phyloP scores from a whole-genome alignment of 2,329 filamentous ascomycete genomes.

The Talaromyces sp. region DNA sequence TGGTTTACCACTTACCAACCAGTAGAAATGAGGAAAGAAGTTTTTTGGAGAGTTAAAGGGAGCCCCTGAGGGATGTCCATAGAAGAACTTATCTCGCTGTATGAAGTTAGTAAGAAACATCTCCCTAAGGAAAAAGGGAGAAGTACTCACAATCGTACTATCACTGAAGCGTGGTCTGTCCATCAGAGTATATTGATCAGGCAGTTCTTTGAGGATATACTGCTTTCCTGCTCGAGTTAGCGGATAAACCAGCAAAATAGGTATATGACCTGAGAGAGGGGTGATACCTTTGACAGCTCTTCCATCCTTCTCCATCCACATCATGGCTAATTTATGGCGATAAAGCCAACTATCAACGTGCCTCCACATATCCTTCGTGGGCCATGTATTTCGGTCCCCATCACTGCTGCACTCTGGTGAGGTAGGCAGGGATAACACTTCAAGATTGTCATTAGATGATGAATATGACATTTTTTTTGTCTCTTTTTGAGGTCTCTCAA shows the following conservation, averaged over 20 bases:
- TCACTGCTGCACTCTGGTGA: conserved; percentile 37
- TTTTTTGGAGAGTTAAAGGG: conserved; percentile 53
- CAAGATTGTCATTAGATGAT: neutral
- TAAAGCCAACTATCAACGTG: conserved; percentile 44
- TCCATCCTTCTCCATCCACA: conserved; percentile 48
- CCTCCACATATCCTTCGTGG: conserved; percentile 32
- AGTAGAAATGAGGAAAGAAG: conserved; percentile 57
- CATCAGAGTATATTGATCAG: conserved; percentile 53
- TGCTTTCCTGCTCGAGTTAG: conserved; percentile 33
- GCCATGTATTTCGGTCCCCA: conserved; percentile 38
- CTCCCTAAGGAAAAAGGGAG: neutral
- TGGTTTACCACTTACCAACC: conserved; percentile 50
- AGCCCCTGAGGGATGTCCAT: conserved; percentile 52
- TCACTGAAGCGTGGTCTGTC: conserved; percentile 46
- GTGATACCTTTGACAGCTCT: conserved; percentile 36
- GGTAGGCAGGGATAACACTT: conserved; percentile 33
- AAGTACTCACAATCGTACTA: conserved; percentile 30
- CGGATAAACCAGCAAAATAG: neutral
- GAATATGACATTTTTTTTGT: neutral
- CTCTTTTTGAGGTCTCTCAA: neutral
- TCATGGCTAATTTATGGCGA: conserved; percentile 45
- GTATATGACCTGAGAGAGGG: neutral
- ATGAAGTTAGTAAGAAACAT: neutral
- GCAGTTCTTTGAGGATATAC: conserved; percentile 54
- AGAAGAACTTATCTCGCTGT: conserved; percentile 55